Evolutionary conservation across 768 basidiomycete genomes (phyloP).

Genomic region (Suillus brevipes): DNA sequence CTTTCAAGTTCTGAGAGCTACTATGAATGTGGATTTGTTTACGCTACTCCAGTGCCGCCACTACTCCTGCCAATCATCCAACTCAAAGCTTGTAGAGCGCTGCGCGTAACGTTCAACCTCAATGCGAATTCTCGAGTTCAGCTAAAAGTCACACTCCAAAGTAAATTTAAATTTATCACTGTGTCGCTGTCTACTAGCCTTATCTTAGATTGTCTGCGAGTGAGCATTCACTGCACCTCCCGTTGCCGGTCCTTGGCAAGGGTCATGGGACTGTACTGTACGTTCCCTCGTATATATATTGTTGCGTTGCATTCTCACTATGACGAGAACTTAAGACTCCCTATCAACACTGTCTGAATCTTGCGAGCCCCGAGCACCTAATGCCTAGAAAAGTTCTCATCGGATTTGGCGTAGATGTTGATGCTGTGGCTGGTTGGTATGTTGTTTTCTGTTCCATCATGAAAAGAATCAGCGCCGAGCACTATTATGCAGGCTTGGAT

Average conservation of each 20-base stretch:
- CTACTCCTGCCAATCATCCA: too few relatives aligned
- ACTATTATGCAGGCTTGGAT: conserved; percentile 52
- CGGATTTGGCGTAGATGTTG: conserved; percentile 72
- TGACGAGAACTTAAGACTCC: not conserved
- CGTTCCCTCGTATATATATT: not conserved
- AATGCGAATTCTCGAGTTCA: not conserved
- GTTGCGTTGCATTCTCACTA: not conserved
- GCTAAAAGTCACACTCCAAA: not conserved
- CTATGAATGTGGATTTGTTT: too few relatives aligned
- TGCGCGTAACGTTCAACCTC: too few relatives aligned
- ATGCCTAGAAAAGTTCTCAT: conserved; percentile 61
- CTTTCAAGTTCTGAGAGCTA: too few relatives aligned
- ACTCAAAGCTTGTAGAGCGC: too few relatives aligned
- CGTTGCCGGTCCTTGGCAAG: not conserved
- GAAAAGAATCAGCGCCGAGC: not conserved
- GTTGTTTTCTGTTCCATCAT: not conserved
- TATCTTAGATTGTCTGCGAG: not conserved
- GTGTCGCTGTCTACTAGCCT: not conserved
- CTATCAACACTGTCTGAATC: not conserved
- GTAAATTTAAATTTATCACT: not conserved
- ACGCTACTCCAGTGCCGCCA: too few relatives aligned
- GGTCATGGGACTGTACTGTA: not conserved
- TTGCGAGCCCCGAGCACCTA: not conserved
- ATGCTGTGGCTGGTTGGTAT: conserved; percentile 76
- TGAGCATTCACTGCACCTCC: not conserved